Evolutionary conservation across 2,329 filamentous ascomycete genomes (phyloP), one percentile per base, ranked within the genome.

Genomic region (Paramyrothecium roridum): DNA sequence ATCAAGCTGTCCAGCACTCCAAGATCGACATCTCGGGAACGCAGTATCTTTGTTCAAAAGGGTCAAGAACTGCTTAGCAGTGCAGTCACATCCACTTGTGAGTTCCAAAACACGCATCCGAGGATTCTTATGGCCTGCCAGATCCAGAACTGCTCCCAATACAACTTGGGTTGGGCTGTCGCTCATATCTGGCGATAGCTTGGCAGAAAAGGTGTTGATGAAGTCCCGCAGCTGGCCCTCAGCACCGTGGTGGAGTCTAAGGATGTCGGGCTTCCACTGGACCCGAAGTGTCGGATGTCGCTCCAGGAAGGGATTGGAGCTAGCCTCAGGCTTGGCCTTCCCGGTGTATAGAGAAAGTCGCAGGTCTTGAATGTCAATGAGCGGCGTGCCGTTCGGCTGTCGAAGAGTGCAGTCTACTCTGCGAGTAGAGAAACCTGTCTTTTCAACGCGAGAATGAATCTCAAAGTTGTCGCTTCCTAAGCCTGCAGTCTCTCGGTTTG

Each of bases 41-140:
- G 52, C 46, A 19, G 52, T 54, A 11, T 54, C 52, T 40, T 37
- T 50, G 12, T 37, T 46, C 20, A 54, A 48, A 8, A 43, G 43
- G 3, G 46, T 34, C n/a, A 40, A 34, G 17, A 26, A 34, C 10
- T 43, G 17, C 23, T 50, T 50, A 37, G 37, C 45, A 8, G 17
- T 19, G 45, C 48, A 20, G 48, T 45, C n/a, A 47, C 45, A 33
- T n/a, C 50, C 33, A 17, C 34, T 33, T 17, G 47, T 52, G 13
- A 58, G n/a, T 46, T 56, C 54, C 17, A 58, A 20, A 16, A 58
- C 40, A 11, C 26, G 16, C 48, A 54, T 48, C 3, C 37, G 33
- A 10, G 57, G 55, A n/a, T 53, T 52, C 23, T 55, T 55, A 46
- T 57, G 49, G 20, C 33, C 37, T 8, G 54, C 30, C 11, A 57